Percentiles rank a stretch among this genome's conserved stretches.
phyloP scores from a whole-genome alignment of 2,329 filamentous ascomycete genomes.

The Phyllosticta capitalensis region DNA sequence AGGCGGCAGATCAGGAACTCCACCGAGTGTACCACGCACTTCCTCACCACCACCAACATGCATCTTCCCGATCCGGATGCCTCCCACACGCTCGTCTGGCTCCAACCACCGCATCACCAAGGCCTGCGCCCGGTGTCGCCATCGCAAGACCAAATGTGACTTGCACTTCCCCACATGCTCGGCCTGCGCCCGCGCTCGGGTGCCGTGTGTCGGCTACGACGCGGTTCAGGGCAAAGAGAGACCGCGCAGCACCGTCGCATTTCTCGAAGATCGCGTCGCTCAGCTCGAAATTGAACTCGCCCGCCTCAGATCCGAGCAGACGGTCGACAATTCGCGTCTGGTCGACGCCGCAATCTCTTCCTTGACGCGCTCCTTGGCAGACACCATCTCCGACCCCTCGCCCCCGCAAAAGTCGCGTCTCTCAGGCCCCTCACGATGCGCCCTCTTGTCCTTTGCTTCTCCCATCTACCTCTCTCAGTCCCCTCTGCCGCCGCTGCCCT shows the following conservation, averaged over 20 bases:
- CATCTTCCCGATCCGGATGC: background rate
- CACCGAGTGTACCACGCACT: background rate
- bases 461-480: constrained; percentile 3
- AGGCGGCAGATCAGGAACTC: background rate
- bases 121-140: constrained; percentile 8
- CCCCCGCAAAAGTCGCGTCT: background rate
- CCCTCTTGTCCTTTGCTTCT: background rate
- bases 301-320: constrained; percentile 4
- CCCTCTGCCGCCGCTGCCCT: background rate
- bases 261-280: constrained; percentile 8
- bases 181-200: background rate
- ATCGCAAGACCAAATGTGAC: constrained; percentile 9
- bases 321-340: background rate
- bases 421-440: background rate
- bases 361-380: constrained; percentile 3
- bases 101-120: constrained; percentile 9
- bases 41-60: background rate
- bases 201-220: constrained; percentile 9
- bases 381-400: background rate
- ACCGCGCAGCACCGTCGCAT: constrained; percentile 8
- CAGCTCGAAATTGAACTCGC: constrained; percentile 8
- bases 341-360: constrained; percentile 1
- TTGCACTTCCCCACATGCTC: constrained; percentile 6
- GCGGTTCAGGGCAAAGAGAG: constrained; percentile 7
- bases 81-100: constrained; percentile 3